Percentiles rank a stretch among this genome's conserved stretches.
Evolutionary conservation across 495 filamentous ascomycete genomes (phyloP).

Genomic region (Xylaria intraflava): DNA sequence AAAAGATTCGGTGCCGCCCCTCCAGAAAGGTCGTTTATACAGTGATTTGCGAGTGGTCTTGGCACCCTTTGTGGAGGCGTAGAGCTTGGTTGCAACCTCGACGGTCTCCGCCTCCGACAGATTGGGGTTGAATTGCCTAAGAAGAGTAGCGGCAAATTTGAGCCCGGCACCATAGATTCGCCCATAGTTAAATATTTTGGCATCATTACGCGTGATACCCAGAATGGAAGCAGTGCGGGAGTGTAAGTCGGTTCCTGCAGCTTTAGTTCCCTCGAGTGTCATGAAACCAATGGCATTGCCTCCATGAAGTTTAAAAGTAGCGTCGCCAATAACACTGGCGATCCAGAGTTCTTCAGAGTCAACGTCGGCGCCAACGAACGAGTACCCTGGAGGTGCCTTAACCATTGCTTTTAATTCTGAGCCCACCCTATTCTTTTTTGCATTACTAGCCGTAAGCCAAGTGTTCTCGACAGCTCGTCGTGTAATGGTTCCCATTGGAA

Average conservation of each 20-base stretch:
- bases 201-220: conserved; percentile 88
- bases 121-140: conserved; percentile 86
- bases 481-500: conserved; percentile 99
- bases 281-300: conserved; percentile 98
- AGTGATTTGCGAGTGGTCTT: conserved; percentile 63
- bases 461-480: conserved; percentile 94
- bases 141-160: conserved; percentile 82
- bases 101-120: conserved; percentile 71
- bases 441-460: conserved; percentile 96
- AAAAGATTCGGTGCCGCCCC: conserved; percentile 91
- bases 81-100: conserved; percentile 70
- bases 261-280: conserved; percentile 94
- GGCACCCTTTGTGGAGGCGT: conserved; percentile 80
- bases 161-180: conserved; percentile 95
- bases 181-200: conserved; percentile 98
- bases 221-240: conserved; percentile 88
- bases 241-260: conserved; percentile 88
- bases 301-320: conserved; percentile 87
- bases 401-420: conserved; percentile 98
- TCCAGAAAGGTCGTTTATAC: conserved; percentile 77
- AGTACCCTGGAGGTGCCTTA: conserved; percentile 81
- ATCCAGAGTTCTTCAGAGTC: conserved; percentile 99
- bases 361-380: conserved; percentile 94
- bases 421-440: conserved; percentile 88
- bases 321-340: conserved; percentile 88